Percentiles rank a stretch among this genome's conserved stretches.
phyloP scores from a whole-genome alignment of 2,329 filamentous ascomycete genomes.

The Sporothrix mexicana region DNA sequence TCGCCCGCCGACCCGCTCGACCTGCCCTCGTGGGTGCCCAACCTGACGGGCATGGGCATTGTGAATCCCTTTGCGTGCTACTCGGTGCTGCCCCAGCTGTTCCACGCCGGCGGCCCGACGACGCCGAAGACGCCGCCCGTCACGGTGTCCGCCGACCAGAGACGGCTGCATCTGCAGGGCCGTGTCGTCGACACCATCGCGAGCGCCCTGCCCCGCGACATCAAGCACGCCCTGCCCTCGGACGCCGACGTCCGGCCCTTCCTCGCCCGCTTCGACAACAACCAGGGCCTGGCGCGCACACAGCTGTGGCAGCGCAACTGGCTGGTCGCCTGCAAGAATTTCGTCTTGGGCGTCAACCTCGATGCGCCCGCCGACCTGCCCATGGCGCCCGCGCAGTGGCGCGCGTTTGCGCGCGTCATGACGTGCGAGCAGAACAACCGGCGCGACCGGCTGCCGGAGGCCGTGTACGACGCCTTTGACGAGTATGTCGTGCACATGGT shows the following conservation, averaged over 20 bases:
- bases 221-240: neutral
- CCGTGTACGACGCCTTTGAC: conserved; percentile 1
- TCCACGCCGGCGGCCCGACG: neutral
- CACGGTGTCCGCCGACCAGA: neutral
- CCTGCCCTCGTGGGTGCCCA: conserved; percentile 26
- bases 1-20: neutral
- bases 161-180: neutral
- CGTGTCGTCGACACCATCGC: neutral
- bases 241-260: conserved; percentile 4
- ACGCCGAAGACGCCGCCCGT: neutral
- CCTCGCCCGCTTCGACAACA: neutral
- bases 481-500: conserved; percentile 12
- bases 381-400: conserved; percentile 23
- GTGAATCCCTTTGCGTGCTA: conserved; percentile 9
- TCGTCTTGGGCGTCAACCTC: conserved; percentile 9
- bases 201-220: neutral
- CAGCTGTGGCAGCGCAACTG: conserved; percentile 20
- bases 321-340: neutral
- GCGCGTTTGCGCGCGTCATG: neutral
- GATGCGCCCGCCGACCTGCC: neutral
- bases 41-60: conserved; percentile 17
- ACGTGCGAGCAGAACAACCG: conserved; percentile 23
- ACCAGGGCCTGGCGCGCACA: neutral
- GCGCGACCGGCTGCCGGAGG: neutral
- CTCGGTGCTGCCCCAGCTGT: conserved; percentile 15